A percentile compares a stretch with the other conserved stretches of the same genome.
These are phyloP conservation scores for Salicornia ramosissima DNA, from an alignment of 148 eudicot genomes.

Conservation along the genomic window DNA sequence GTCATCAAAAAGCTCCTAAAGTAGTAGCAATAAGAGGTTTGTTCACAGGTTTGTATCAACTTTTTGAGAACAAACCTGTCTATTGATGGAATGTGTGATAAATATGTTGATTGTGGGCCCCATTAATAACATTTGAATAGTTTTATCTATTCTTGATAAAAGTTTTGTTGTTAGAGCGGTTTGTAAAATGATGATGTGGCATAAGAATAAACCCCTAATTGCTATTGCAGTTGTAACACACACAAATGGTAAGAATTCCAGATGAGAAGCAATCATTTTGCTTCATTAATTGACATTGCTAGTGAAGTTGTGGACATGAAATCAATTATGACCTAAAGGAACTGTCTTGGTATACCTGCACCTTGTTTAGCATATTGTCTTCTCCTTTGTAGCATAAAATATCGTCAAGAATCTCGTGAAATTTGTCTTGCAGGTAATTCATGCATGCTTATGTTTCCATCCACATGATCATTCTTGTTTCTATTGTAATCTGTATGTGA, in stretches of 20 bases:
- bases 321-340: neutral
- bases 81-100: no score
- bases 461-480: neutral
- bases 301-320: neutral
- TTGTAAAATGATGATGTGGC: no score
- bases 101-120: no score
- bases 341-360: neutral
- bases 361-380: neutral
- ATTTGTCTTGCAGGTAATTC: conserved; percentile 2
- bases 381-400: neutral
- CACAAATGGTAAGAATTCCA: no score
- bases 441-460: neutral
- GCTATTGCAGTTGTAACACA: no score
- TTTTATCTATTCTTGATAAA: no score
- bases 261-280: neutral
- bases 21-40: no score
- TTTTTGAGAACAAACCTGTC: no score
- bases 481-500: neutral
- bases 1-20: neutral
- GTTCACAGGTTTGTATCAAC: no score
- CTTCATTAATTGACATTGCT: neutral
- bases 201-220: no score
- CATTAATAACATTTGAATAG: no score
- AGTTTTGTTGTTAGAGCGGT: no score
- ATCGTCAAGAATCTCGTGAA: neutral